Evolutionary conservation across 768 basidiomycete species (phyloP), one percentile per base, ranked within the genome.

Genomic region (Chiua virens): DNA sequence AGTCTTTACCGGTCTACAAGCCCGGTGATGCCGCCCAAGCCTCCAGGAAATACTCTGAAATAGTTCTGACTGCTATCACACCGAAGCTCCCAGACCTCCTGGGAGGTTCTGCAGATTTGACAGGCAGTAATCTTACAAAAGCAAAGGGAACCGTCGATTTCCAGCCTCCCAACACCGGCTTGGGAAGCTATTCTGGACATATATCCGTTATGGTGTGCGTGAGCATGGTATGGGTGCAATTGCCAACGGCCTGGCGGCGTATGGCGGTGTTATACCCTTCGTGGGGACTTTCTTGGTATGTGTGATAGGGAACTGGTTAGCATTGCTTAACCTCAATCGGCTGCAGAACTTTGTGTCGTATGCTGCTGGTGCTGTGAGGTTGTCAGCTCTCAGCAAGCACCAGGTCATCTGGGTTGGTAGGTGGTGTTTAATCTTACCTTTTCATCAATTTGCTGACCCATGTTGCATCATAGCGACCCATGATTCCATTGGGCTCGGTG

Each of bases 141-240:
- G 89, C 87, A 66, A 92, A 92, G 75, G 74, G 72, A 49, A 79
- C 79, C n/a, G 75, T 84, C 53, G 95, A 98, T 73, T 96, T 98
- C 86, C 95, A 98, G 71, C 89, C 82, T 37, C 88, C 89, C 18
- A 84, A 78, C 73, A 94, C 91, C 18, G 84, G 84, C 28, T 79
- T 96, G 39, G 95, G 95, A 52, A 78, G 69, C 52, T 96, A 93
- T 71, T 73, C 83, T 50, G 95, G 95, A 88, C 86, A 42, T 97
- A 98, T 70, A 83, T 98, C 68, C 89, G 94, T 49, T 98, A 89
- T 75, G 95, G 95, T 81, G 93, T 98, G 50, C 90, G 95, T 72
- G 95, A 98, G 71, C 95, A 98, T 71, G 95, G 78, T 59, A 98
- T 97, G 94, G 90, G 88, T 62, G 95, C 94, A 48, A 93, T 98